A percentile compares a stretch with the other conserved stretches of the same genome.
phyloP scores from a whole-genome alignment of 23 red algal species.

The Agarophyton chilense region DNA sequence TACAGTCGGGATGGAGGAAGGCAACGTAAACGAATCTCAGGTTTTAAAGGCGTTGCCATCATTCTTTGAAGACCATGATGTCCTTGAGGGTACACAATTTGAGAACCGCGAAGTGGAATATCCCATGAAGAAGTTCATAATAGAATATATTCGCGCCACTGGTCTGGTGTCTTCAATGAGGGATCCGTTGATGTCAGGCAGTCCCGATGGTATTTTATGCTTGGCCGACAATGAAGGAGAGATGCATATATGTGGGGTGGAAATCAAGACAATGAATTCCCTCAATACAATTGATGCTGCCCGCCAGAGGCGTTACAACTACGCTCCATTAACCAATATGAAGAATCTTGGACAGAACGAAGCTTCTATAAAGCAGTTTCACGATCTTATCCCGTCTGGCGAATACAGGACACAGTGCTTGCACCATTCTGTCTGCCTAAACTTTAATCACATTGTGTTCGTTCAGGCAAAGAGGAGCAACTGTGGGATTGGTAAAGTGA shows the following conservation, averaged over 20 bases:
- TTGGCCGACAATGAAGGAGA: not conserved
- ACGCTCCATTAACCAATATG: not conserved
- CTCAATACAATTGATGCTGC: not conserved
- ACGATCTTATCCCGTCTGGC: not conserved
- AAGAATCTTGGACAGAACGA: not conserved
- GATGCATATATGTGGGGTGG: not conserved
- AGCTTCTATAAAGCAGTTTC: not conserved
- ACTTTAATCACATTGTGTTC: not conserved
- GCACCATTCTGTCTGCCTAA: not conserved
- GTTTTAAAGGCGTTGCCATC: conserved; percentile 15
- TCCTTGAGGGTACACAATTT: not conserved
- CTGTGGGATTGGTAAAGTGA: not conserved
- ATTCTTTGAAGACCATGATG: conserved; percentile 7
- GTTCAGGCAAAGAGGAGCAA: conserved; percentile 5
- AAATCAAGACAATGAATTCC: conserved; percentile 35
- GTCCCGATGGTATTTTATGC: conserved; percentile 10
- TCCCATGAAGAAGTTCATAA: not conserved
- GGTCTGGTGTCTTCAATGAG: conserved; percentile 7
- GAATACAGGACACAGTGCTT: conserved; percentile 1
- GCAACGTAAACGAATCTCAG: conserved; percentile 8
- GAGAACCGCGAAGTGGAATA: not conserved
- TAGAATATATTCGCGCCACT: not conserved
- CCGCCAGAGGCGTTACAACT: not conserved
- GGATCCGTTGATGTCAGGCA: not conserved
- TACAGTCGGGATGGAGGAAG: conserved; percentile 20